These are phyloP conservation scores for Torulaspora quercuum DNA, from an alignment of 805 yeast genomes.

Conservation along the genomic window DNA sequence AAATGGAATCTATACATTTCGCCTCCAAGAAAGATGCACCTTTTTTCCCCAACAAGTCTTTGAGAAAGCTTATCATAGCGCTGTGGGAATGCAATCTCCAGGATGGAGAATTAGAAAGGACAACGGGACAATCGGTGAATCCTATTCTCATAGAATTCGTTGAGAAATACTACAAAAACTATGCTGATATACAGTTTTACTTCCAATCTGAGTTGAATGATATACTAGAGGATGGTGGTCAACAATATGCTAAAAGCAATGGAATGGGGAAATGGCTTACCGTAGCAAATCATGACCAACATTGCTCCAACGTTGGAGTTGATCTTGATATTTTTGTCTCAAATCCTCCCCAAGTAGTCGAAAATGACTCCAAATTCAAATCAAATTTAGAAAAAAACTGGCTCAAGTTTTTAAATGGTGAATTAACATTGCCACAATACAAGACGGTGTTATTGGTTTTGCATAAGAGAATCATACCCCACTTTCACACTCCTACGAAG, in stretches of 20 bases:
- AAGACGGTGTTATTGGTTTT: conserved; percentile 64
- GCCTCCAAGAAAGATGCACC: conserved; percentile 51
- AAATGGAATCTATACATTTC: conserved; percentile 52
- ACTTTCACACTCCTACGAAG: conserved; percentile 69
- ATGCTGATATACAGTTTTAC: conserved; percentile 77
- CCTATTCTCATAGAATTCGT: conserved; percentile 54
- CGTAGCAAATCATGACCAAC: conserved; percentile 37
- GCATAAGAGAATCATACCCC: conserved; percentile 83
- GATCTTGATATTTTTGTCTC: conserved; percentile 40
- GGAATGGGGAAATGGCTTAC: conserved; percentile 41
- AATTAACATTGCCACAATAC: conserved; percentile 53
- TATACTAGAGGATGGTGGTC: conserved; percentile 24
- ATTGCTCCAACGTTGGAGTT: conserved; percentile 34
- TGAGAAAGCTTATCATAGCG: conserved; percentile 41
- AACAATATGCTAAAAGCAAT: conserved; percentile 16
- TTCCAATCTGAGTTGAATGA: conserved; percentile 52
- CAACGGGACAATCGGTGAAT: conserved; percentile 42
- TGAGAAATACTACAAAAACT: conserved; percentile 50
- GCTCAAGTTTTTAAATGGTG: conserved; percentile 52
- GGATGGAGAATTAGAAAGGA: conserved; percentile 44
- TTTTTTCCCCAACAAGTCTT: conserved; percentile 59
- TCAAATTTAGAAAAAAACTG: conserved; percentile 68
- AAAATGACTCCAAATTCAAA: conserved; percentile 48
- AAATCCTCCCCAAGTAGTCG: conserved; percentile 47
- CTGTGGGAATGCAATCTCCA: conserved; percentile 40